Conservation (phyloP, 2,329 filamentous ascomycete species). For the Falciphora oryzae region DNA sequence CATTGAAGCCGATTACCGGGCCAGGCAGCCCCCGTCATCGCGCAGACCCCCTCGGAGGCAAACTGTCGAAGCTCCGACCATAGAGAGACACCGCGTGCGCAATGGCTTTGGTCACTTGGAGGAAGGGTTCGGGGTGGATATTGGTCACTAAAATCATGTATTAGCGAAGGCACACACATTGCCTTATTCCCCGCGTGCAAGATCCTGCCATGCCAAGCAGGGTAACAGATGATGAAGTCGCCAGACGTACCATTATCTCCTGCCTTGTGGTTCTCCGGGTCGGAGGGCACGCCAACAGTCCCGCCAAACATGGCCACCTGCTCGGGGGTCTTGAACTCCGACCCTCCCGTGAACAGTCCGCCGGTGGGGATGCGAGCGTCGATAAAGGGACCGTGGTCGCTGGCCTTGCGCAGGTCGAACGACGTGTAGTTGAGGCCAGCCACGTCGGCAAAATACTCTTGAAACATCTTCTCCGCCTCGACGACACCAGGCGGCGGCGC, state of each 20-base stretch:
- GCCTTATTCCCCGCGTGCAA: no score
- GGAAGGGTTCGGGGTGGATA: constrained; percentile 46
- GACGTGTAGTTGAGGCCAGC: constrained; percentile 37
- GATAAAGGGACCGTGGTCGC: constrained; percentile 64
- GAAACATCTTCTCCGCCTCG: constrained; percentile 46
- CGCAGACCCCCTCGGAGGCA: neutral
- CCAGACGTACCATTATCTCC: constrained; percentile 30
- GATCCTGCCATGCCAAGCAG: no score
- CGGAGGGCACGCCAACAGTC: constrained; percentile 42
- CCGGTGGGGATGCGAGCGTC: constrained; percentile 58
- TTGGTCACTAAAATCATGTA: constrained; percentile 46
- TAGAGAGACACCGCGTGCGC: constrained; percentile 47
- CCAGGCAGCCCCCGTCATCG: no score
- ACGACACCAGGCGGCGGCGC: constrained; percentile 51
- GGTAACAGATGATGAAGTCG: no score
- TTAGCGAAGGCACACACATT: no score
- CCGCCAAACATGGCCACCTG: constrained; percentile 58
- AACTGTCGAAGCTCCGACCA: constrained; percentile 34
- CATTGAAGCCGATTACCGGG: no score
- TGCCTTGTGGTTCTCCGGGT: constrained; percentile 39
- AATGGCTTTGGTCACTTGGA: constrained; percentile 49
- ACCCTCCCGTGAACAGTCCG: constrained; percentile 56
- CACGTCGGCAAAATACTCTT: constrained; percentile 35
- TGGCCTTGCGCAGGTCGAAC: constrained; percentile 56
- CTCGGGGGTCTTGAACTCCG: constrained; percentile 45